Conservation (phyloP, 192 early-diverging fungal species). For the Thamnidium elegans region DNA sequence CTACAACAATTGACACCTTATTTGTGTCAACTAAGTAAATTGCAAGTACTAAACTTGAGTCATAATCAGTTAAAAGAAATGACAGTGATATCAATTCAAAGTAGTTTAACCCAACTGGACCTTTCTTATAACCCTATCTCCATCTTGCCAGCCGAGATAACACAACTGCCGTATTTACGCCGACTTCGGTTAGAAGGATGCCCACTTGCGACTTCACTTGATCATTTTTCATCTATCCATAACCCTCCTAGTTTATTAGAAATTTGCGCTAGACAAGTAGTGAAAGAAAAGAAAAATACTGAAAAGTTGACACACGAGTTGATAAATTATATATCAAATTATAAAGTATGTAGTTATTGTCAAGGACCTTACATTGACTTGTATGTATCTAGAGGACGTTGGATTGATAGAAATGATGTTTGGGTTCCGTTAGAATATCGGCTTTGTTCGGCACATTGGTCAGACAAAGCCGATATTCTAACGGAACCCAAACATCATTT, state of each 20-base stretch:
- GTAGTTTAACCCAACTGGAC: conserved; percentile 62
- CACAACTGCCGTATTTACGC: conserved; percentile 66
- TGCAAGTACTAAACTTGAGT: conserved; percentile 56
- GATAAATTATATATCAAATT: conserved; percentile 58
- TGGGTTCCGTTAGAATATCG: conserved; percentile 61
- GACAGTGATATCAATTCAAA: conserved; percentile 58
- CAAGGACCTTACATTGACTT: conserved; percentile 76
- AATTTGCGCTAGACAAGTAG: conserved; percentile 57
- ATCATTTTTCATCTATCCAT: conserved; percentile 32
- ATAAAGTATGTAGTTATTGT: conserved; percentile 68
- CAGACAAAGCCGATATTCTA: conserved; percentile 68
- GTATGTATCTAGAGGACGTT: conserved; percentile 57
- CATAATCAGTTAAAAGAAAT: conserved; percentile 59
- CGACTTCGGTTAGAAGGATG: conserved; percentile 57
- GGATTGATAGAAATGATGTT: conserved; percentile 59
- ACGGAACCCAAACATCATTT: conserved; percentile 43
- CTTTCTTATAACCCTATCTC: conserved; percentile 64
- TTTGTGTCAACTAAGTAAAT: conserved; percentile 59
- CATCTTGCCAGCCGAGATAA: conserved; percentile 69
- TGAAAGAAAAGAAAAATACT: conserved; percentile 1
- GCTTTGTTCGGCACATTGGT: conserved; percentile 76
- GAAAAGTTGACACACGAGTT: conserved; percentile 17
- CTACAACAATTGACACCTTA: conserved; percentile 58
- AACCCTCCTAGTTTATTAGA: conserved; percentile 67
- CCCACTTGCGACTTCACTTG: conserved; percentile 40